Base-by-base conservation (phyloP, 345 rosid species). In the Populus alba region DNA sequence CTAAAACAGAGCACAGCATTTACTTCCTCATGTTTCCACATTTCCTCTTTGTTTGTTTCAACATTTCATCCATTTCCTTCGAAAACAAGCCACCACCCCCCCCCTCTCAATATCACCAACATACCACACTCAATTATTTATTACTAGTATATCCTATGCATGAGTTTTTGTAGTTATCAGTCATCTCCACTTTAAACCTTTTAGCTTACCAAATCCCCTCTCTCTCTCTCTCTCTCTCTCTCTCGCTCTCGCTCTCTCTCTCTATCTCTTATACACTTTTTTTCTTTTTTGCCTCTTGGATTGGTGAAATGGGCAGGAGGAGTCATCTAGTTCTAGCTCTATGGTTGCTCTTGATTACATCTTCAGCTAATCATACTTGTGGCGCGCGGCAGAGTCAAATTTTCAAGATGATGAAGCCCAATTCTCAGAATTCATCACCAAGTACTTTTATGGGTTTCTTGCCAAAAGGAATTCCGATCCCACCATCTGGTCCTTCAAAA, bases 401-500 rank as follows among this genome's bases (percentile, higher is more conserved):
- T 27, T 80, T 80, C 75, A 84, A 29, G 75, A 37, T 81, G 71
- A 37, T 80, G 66, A 83, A 73, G 77, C 83, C 85, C 39, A 83
- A 68, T 31, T 66, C 67, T 71, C 79, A 70, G 62, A 77, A 78
- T 73, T 77, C 86, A 13, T 84, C 88, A 37, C 76, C 29, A 12
- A 3, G 75, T 41, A 80, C 80, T 3, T 80, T 88, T 74, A 41
- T 73, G 9, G 90, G 88, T 12, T 87, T 81, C 77, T 85, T 91
- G 76, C 96, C 94, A 0, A 91, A 90, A 78, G 83, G 82, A 81
- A 75, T 84, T 55, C 91, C 89, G 39, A 83, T 90, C 79, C 96
- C 94, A 66, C 89, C 86, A 55, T 91, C 96, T 57, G 93, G 84
- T 66, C 96, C 96, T 73, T 91, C 96, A n/a, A 91, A 74, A 85